Evolutionary conservation across 345 rosid genomes (phyloP).

Genomic region (Brassica carinata): DNA sequence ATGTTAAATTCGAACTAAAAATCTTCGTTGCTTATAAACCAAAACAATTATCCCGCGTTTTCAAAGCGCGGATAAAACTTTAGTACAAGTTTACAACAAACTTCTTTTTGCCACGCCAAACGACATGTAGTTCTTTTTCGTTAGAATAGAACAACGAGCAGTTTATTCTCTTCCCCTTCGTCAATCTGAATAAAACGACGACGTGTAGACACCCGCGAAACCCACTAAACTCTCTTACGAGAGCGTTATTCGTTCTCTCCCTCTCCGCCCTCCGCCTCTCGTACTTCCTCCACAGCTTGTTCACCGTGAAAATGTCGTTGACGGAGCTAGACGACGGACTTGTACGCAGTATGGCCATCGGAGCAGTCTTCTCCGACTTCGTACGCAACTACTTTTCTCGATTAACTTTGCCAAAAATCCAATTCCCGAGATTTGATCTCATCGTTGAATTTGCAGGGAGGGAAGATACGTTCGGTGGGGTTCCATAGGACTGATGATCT

Average conservation of each 20-base stretch:
- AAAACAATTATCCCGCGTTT: too few relatives aligned
- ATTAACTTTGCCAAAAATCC: conserved; percentile 3
- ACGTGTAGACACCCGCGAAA: conserved; percentile 23
- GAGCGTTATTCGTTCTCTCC: neutral
- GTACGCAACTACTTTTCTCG: conserved; percentile 42
- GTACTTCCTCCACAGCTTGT: neutral
- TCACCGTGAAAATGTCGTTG: conserved; percentile 49
- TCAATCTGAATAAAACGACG: neutral
- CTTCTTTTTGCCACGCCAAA: neutral
- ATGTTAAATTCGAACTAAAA: too few relatives aligned
- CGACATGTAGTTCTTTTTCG: neutral
- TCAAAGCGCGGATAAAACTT: too few relatives aligned
- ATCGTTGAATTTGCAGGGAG: conserved; percentile 53
- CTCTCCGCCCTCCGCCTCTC: conserved; percentile 3
- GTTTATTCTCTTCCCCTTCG: neutral
- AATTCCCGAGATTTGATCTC: neutral
- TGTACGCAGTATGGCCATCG: conserved; percentile 83
- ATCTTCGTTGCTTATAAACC: too few relatives aligned
- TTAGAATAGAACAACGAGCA: neutral
- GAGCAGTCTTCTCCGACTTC: conserved; percentile 92
- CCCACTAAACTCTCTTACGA: conserved; percentile 6
- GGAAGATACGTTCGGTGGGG: conserved; percentile 81
- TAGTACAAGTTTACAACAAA: too few relatives aligned
- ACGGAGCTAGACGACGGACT: conserved; percentile 69
- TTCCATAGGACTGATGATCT: conserved; percentile 93